Percentiles rank a stretch among this genome's conserved stretches.
Evolutionary conservation across 2,329 filamentous ascomycete species (phyloP).

Genomic region (Talaromyces sp.): DNA sequence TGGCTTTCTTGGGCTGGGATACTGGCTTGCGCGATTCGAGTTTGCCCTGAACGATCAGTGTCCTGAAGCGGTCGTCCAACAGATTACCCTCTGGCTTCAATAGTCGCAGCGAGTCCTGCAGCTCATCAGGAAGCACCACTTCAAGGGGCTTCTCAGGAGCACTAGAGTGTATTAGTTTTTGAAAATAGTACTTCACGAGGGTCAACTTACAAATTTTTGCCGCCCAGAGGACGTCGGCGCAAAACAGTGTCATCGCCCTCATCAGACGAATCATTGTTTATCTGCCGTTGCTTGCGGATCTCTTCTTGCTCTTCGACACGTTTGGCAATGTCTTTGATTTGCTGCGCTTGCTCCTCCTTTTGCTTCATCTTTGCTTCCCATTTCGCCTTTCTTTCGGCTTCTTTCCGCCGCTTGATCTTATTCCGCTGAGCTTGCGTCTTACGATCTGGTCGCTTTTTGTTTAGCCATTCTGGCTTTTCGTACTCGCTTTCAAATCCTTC

Average conservation of each 20-base stretch:
- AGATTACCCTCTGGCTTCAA: conserved; percentile 95
- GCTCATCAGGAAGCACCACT: conserved; percentile 73
- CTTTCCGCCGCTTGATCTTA: conserved; percentile 80
- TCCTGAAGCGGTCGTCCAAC: conserved; percentile 85
- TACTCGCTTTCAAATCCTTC: conserved; percentile 79
- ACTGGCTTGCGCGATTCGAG: conserved; percentile 75
- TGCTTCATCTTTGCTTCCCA: conserved; percentile 71
- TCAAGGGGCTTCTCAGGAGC: conserved; percentile 71
- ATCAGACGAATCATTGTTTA: conserved; percentile 32
- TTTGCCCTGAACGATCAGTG: conserved; percentile 79
- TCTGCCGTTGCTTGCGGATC: conserved; percentile 32
- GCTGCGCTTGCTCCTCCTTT: conserved; percentile 64
- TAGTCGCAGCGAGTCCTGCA: conserved; percentile 72
- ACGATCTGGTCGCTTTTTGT: conserved; percentile 69
- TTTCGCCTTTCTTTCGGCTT: conserved; percentile 69
- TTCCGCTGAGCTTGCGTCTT: conserved; percentile 86
- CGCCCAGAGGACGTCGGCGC: conserved; percentile 62
- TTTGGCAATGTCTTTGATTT: conserved; percentile 63
- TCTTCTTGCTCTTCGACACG: conserved; percentile 44
- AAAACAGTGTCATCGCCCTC: conserved; percentile 60
- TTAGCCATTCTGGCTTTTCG: conserved; percentile 60
- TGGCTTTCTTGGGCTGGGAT: conserved; percentile 75
- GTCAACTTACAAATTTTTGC: conserved; percentile 44
- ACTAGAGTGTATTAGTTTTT: conserved; percentile 22
- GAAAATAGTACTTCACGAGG: background rate